A percentile compares a stretch with the other conserved stretches of the same genome.
Conservation (phyloP, 352 stramenopile species). For the Pythium folliculosum region DNA sequence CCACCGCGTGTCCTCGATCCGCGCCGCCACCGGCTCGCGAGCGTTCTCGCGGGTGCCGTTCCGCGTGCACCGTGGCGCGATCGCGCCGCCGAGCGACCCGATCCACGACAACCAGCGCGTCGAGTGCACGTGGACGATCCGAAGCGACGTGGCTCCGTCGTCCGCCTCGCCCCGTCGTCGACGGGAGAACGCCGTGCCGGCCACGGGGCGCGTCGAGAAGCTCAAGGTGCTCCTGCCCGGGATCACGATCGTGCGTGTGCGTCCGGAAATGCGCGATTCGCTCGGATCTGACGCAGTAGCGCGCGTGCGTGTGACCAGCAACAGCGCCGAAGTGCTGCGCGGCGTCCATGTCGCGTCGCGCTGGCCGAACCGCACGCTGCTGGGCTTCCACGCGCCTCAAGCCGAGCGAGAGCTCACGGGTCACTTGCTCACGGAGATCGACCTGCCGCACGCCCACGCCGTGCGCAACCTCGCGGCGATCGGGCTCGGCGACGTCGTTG, state of each 20-base stretch:
- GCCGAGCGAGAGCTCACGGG: background rate
- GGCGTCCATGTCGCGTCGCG: conserved; percentile 10
- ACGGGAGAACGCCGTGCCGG: too few relatives aligned
- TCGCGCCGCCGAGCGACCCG: conserved; percentile 3
- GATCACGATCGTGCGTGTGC: conserved; percentile 14
- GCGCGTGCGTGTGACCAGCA: conserved; percentile 18
- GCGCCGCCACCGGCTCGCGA: background rate
- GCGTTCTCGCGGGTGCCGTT: conserved; percentile 14
- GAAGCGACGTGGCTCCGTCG: background rate
- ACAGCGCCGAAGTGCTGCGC: background rate
- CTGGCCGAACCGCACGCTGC: conserved; percentile 5
- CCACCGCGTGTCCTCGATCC: background rate
- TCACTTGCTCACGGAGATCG: conserved; percentile 20
- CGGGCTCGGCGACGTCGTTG: conserved; percentile 19
- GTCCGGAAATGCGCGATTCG: background rate
- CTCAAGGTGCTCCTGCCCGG: conserved; percentile 17
- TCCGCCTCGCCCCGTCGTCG: background rate
- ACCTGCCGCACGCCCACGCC: conserved; percentile 2
- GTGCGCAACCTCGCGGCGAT: conserved; percentile 14
- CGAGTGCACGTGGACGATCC: conserved; percentile 20
- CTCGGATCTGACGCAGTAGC: conserved; percentile 1
- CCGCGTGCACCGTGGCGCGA: conserved; percentile 12
- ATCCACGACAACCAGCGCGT: conserved; percentile 21
- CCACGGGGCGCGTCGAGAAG: conserved; percentile 9
- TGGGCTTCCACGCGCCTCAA: conserved; percentile 3